These are phyloP conservation scores for Neurospora pannonica DNA, from an alignment of 495 filamentous ascomycete genomes.

Conservation along the genomic window DNA sequence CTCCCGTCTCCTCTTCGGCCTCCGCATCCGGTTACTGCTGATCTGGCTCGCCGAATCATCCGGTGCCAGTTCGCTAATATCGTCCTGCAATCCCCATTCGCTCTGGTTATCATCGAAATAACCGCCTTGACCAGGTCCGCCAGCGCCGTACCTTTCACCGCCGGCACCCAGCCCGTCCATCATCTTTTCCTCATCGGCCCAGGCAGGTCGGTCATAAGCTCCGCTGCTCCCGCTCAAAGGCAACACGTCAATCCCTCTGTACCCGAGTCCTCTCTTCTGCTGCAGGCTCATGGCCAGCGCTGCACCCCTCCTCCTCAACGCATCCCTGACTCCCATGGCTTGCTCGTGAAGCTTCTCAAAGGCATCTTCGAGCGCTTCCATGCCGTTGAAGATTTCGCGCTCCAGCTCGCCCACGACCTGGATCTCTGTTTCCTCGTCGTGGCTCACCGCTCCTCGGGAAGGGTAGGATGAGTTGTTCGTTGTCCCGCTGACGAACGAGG, in stretches of 20 bases:
- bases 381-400: slow-evolving; percentile 81
- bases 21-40: slow-evolving; percentile 57
- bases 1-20: slow-evolving; percentile 63
- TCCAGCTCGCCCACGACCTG: slow-evolving; percentile 82
- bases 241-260: slow-evolving; percentile 32
- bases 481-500: slow-evolving; percentile 36
- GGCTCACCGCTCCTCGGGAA: slow-evolving; percentile 48
- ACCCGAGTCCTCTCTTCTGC: slow-evolving; percentile 44
- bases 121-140: slow-evolving; percentile 45
- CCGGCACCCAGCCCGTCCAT: slow-evolving; percentile 32
- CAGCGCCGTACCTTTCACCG: slow-evolving; percentile 23
- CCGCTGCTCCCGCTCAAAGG: slow-evolving; percentile 29
- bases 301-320: slow-evolving; percentile 68
- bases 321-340: slow-evolving; percentile 71
- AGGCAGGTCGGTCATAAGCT: slow-evolving; percentile 33
- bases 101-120: slow-evolving; percentile 39
- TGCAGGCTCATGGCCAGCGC: slow-evolving; percentile 72
- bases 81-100: slow-evolving; percentile 53
- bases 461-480: slow-evolving; percentile 29
- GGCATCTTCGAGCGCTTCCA: slow-evolving; percentile 91
- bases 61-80: slow-evolving; percentile 63
- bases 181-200: slow-evolving; percentile 38
- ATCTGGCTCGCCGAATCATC: slow-evolving; percentile 82
- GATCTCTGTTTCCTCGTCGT: slow-evolving; percentile 94
- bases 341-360: slow-evolving; percentile 85